phyloP scores from a whole-genome alignment of 1,139 yeast genomes.

The Saccharomycopsis phalli region DNA sequence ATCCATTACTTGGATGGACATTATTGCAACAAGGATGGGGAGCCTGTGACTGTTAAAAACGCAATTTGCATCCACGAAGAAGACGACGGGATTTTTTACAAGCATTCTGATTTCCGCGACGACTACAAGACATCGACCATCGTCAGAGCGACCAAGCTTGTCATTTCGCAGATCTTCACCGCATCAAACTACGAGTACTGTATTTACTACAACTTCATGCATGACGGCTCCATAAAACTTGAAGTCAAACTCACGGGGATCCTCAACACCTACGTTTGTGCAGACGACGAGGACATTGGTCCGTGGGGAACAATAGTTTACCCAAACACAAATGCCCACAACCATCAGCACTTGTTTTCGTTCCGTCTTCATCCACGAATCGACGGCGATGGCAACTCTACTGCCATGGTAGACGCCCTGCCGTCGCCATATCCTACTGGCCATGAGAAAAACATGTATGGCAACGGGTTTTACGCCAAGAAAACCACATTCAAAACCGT shows the following conservation, averaged over 20 bases:
- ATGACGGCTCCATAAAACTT: conserved; percentile 73
- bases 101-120: conserved; percentile 80
- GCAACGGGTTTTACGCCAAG: conserved; percentile 62
- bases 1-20: conserved; percentile 75
- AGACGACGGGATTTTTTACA: conserved; percentile 69
- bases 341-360: conserved; percentile 80
- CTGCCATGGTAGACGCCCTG: conserved; percentile 58
- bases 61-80: conserved; percentile 82
- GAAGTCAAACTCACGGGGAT: conserved; percentile 78
- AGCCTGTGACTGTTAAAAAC: conserved; percentile 59
- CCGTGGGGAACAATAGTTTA: conserved; percentile 78
- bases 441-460: conserved; percentile 59
- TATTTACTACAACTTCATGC: conserved; percentile 74
- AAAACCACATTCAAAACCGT: conserved; percentile 60
- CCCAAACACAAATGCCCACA: conserved; percentile 76
- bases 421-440: conserved; percentile 55
- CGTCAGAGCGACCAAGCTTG: conserved; percentile 66
- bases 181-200: conserved; percentile 84
- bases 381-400: conserved; percentile 72
- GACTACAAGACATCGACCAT: conserved; percentile 66
- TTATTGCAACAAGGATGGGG: conserved; percentile 58
- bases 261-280: conserved; percentile 58
- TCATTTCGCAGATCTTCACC: conserved; percentile 71
- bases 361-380: conserved; percentile 71
- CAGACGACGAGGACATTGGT: conserved; percentile 54